These are phyloP conservation scores for Thermochaetoides thermophila DNA, from an alignment of 495 filamentous ascomycete genomes.

Conservation along the genomic window DNA sequence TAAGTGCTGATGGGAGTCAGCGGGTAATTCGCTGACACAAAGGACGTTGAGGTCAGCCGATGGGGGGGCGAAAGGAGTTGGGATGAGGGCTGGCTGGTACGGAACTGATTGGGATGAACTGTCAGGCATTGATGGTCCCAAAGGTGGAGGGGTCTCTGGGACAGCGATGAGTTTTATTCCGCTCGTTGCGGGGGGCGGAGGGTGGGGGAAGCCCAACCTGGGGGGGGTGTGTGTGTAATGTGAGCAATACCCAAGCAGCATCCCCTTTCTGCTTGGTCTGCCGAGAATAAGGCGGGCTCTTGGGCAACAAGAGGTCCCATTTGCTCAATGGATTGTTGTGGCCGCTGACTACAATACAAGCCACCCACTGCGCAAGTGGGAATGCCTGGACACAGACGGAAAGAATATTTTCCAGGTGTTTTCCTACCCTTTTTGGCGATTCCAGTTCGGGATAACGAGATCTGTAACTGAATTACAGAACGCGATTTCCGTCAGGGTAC, in stretches of 20 bases:
- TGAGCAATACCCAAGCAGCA: conserved; percentile 10
- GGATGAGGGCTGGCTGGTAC: conserved; percentile 9
- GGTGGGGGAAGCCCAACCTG: conserved; percentile 5
- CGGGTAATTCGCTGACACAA: no score
- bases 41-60: background rate
- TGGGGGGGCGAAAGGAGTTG: conserved; percentile 1
- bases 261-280: conserved; percentile 8
- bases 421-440: no score
- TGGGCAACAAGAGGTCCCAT: conserved; percentile 5
- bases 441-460: no score
- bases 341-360: no score
- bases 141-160: conserved; percentile 15
- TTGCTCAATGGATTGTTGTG: no score
- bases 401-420: no score
- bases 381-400: no score
- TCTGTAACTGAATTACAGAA: no score
- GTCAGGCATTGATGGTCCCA: conserved; percentile 13
- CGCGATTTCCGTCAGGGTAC: no score
- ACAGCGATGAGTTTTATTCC: conserved; percentile 25
- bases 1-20: no score
- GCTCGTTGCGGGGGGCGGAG: no score
- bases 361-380: no score
- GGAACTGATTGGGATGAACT: conserved; percentile 16
- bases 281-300: background rate
- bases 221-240: conserved; percentile 14